phyloP scores from a whole-genome alignment of 345 rosid genomes.

The Aquilaria sinensis region DNA sequence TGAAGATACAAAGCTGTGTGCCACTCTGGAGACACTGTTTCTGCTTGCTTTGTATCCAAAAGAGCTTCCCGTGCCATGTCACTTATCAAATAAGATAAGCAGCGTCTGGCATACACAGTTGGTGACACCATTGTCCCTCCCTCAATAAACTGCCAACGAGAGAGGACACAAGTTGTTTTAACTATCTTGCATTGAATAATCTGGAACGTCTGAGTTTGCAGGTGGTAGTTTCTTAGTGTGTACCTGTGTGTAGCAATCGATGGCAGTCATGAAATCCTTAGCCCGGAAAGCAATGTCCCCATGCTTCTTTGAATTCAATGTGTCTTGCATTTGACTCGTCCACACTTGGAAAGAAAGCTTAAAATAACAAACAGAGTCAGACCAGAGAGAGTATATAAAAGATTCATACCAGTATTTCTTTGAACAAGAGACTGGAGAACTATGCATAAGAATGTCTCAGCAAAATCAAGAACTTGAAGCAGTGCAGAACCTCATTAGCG shows the following conservation, averaged over 20 bases:
- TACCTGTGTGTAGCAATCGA: constrained; percentile 77
- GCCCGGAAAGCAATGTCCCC: constrained; percentile 92
- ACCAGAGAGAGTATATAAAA: not conserved
- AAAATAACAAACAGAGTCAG: constrained; percentile 4
- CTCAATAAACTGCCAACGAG: constrained; percentile 54
- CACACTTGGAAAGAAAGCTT: constrained; percentile 98
- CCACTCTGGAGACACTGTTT: constrained; percentile 77
- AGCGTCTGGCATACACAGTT: constrained; percentile 78
- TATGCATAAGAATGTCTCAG: not conserved
- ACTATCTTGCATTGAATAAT: constrained; percentile 1
- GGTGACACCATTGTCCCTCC: constrained; percentile 92
- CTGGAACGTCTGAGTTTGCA: not conserved
- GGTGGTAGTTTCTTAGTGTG: no score
- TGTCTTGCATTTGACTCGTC: constrained; percentile 95
- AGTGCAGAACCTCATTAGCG: constrained; percentile 64
- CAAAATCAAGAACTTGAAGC: constrained; percentile 7
- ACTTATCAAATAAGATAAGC: constrained; percentile 72
- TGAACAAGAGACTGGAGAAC: not conserved
- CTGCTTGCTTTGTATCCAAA: constrained; percentile 90
- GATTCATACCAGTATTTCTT: not conserved
- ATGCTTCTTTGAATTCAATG: constrained; percentile 77
- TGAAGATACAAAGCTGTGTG: constrained; percentile 79
- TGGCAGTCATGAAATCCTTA: constrained; percentile 70
- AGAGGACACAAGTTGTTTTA: not conserved
- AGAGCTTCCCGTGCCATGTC: constrained; percentile 77